Conservation (phyloP, 306 rosid species). For the Citrullus amarus region DNA sequence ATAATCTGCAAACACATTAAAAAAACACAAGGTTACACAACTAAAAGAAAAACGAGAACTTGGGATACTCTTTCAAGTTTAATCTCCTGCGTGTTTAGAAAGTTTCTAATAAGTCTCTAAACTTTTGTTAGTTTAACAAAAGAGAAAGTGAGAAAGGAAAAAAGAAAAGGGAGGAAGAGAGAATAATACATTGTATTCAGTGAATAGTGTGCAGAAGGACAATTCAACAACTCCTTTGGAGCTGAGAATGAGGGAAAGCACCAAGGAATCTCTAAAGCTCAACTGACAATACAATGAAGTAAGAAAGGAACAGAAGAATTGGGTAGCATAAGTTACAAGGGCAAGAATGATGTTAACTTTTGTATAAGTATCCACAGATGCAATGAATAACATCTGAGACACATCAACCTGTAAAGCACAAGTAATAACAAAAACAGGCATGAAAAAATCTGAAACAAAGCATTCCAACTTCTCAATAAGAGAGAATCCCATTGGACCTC, state of each 20-base stretch:
- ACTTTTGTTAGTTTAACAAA: background rate
- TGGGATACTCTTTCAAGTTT: no score
- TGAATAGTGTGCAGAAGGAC: background rate
- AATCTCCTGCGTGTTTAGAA: no score
- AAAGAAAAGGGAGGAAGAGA: background rate
- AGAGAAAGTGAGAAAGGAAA: background rate
- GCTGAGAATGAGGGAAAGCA: slow-evolving; percentile 39
- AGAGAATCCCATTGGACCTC: slow-evolving; percentile 54
- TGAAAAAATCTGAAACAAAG: slow-evolving; percentile 21
- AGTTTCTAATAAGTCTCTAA: background rate
- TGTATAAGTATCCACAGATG: background rate
- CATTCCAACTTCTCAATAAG: slow-evolving; percentile 30
- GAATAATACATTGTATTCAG: slow-evolving; percentile 19
- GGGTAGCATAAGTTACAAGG: background rate
- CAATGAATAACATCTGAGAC: background rate
- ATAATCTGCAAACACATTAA: slow-evolving; percentile 17
- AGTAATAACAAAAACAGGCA: slow-evolving; percentile 44
- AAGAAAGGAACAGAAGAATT: slow-evolving; percentile 8
- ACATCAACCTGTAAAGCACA: slow-evolving; percentile 31
- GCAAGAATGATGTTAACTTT: background rate
- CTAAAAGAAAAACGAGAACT: no score
- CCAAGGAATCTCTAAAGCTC: slow-evolving; percentile 31
- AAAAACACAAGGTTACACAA: no score
- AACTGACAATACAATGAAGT: slow-evolving; percentile 23
- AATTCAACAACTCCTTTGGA: slow-evolving; percentile 50